Conservation (phyloP, 2,329 filamentous ascomycete species). For the Stagonosporopsis vannaccii region DNA sequence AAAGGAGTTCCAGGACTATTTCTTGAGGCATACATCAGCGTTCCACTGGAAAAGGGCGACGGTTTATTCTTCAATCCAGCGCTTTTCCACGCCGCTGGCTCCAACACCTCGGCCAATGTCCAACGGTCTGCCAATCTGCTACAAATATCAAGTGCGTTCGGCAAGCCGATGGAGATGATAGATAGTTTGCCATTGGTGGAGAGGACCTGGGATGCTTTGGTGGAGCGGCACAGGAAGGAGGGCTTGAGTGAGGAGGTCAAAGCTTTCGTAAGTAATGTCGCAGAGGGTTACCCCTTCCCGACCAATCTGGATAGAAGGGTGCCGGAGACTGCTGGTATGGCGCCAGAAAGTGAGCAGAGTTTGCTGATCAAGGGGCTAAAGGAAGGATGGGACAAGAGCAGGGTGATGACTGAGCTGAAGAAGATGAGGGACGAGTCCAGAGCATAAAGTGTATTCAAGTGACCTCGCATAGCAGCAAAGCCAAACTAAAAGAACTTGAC, state of each 20-base stretch:
- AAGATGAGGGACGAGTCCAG: conserved; percentile 47
- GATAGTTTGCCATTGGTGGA: conserved; percentile 60
- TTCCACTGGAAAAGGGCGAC: conserved; percentile 64
- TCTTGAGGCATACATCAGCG: conserved; percentile 61
- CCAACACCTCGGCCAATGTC: conserved; percentile 60
- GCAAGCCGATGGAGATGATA: conserved; percentile 69
- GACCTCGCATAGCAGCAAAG: neutral
- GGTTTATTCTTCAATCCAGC: conserved; percentile 71
- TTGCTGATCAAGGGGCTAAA: conserved; percentile 56
- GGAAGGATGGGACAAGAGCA: conserved; percentile 50
- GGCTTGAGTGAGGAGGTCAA: conserved; percentile 54
- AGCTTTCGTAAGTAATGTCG: conserved; percentile 60
- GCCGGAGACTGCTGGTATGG: conserved; percentile 65
- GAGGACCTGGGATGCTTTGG: conserved; percentile 54
- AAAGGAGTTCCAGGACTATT: conserved; percentile 62
- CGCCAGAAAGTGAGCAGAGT: conserved; percentile 66
- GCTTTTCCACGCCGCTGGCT: conserved; percentile 68
- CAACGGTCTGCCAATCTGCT: conserved; percentile 67
- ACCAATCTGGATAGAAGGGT: conserved; percentile 67
- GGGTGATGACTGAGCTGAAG: conserved; percentile 53
- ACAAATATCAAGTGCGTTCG: conserved; percentile 68
- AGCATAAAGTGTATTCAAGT: conserved; percentile 9
- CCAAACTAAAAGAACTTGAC: no score
- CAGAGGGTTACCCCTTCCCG: conserved; percentile 68
- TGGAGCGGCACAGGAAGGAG: conserved; percentile 40